Evolutionary conservation across 2,329 filamentous ascomycete genomes (phyloP).

Genomic region (Colletotrichum chrysophilum): DNA sequence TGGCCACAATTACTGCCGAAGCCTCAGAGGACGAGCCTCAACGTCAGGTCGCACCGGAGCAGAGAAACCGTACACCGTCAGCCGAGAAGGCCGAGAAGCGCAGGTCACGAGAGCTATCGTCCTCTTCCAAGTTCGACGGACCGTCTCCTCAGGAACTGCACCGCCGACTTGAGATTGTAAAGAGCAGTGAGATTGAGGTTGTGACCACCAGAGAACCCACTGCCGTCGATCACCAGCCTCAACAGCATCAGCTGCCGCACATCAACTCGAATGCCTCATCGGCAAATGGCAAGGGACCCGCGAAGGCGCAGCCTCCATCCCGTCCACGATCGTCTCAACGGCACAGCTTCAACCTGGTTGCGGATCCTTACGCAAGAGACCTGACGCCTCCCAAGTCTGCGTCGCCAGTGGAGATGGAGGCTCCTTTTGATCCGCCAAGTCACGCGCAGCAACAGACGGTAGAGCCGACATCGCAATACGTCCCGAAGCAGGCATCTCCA

Average conservation of each 20-base stretch:
- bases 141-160: conserved; percentile 11
- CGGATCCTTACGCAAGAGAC: conserved; percentile 12
- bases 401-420: conserved; percentile 17
- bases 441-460: neutral
- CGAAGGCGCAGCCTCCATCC: neutral
- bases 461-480: neutral
- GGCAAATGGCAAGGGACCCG: neutral
- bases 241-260: neutral
- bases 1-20: neutral
- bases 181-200: conserved; percentile 18
- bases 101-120: neutral
- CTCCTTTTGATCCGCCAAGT: neutral
- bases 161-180: conserved; percentile 16
- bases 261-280: neutral
- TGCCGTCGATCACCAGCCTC: neutral
- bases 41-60: neutral
- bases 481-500: neutral
- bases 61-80: neutral
- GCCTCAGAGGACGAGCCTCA: neutral
- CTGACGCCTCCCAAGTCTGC: conserved; percentile 14
- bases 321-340: conserved; percentile 1
- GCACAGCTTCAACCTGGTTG: conserved; percentile 17
- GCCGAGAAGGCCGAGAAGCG: conserved; percentile 9
- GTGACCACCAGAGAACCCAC: neutral
- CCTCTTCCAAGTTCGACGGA: conserved; percentile 1